Conservation (phyloP, 768 basidiomycete species). For the Podaxis sp. region DNA sequence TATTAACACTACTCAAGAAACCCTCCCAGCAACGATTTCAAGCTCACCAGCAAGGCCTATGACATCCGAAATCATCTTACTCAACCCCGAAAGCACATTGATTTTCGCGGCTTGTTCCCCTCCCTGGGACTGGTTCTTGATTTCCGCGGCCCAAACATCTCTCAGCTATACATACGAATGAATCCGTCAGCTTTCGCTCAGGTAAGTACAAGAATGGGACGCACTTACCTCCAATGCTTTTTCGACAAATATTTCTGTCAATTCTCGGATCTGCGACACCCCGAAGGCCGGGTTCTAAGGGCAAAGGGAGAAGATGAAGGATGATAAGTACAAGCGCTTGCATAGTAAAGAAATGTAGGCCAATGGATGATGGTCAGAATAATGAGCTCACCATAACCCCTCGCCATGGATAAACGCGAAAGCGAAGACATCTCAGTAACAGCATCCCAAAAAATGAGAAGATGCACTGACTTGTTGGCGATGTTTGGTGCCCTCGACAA, state of each 20-base stretch:
- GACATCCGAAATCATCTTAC: slow-evolving; percentile 72
- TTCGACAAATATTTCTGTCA: slow-evolving; percentile 56
- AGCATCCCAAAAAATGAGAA: neutral
- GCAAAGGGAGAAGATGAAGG: neutral
- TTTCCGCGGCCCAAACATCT: slow-evolving; percentile 43
- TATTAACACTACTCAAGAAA: neutral
- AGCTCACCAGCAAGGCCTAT: slow-evolving; percentile 61
- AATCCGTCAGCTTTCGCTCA: neutral
- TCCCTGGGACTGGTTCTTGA: slow-evolving; percentile 20
- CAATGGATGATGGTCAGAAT: neutral
- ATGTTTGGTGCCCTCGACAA: slow-evolving; percentile 48
- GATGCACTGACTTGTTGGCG: slow-evolving; percentile 38
- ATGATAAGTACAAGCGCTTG: neutral
- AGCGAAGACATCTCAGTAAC: neutral
- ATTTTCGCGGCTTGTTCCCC: slow-evolving; percentile 33
- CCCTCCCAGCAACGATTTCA: slow-evolving; percentile 24
- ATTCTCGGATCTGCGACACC: slow-evolving; percentile 52
- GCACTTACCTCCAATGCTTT: slow-evolving; percentile 50
- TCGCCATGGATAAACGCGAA: slow-evolving; percentile 26
- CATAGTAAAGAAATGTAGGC: too few relatives aligned
- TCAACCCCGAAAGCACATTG: slow-evolving; percentile 66
- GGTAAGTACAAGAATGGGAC: neutral
- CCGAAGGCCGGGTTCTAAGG: slow-evolving; percentile 68
- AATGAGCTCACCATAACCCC: slow-evolving; percentile 40
- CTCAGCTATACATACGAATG: slow-evolving; percentile 37